Base-by-base conservation (phyloP, 768 basidiomycete species). In the Candolleomyces aberdarensis region DNA sequence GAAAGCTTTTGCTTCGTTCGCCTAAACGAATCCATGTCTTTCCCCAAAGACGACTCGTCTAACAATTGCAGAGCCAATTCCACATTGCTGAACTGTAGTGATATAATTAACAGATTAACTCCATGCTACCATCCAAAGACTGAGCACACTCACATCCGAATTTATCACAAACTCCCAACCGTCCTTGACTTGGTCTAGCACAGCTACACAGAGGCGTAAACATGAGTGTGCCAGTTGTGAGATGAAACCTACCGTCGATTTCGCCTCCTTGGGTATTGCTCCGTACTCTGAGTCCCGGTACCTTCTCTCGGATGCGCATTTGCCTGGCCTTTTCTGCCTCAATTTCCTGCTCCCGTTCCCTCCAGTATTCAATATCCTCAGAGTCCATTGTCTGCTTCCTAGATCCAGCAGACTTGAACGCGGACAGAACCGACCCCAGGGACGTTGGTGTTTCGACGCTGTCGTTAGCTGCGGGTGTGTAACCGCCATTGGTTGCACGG, bases 91-190 rank as follows among this genome's bases (percentile, higher is more conserved):
- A 98, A 99, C 88, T 95, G 67, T 66, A 40, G 40, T 52, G 54
- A 29, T 53, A 55, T 19, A 47, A 47, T 22, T 44, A 56, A 47
- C 49, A 36, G 20, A 22, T 36, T 51, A 29, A 63, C 44, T 47
- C 48, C 65, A 63, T 26, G 26, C 3, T 26, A 26, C 26, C 26
- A 26, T 41, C 54, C 58, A 57, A 56, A 47, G 62, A 20, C 57
- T 22, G 36, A 56, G 49, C 62, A 57, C 44, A 50, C 84, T 76
- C 72, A 93, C 92, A 72, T 93, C 89, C 41, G 89, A 83, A 62
- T 92, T 85, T 58, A 88, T 85, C 36, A 94, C 87, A 68, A 93
- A 89, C 66, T 92, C 91, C 94, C 94, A 97, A 58, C 90, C 93
- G 65, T 91, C 88, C 69, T 84, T 87, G 64, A 97, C 91, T 72